Base-by-base conservation (phyloP, 257 asterid species). In the Petunia secreta region DNA sequence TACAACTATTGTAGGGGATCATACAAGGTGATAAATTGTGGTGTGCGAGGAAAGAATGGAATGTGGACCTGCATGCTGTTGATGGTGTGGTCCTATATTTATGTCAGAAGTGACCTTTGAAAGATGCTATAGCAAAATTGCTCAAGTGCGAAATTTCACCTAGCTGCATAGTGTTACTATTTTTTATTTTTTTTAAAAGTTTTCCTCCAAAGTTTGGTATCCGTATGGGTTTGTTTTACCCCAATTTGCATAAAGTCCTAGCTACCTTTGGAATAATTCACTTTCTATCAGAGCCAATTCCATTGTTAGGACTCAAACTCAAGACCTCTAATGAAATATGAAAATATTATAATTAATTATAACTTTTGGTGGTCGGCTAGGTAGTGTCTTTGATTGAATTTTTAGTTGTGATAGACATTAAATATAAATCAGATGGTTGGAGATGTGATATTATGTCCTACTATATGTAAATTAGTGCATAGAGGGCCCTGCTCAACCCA, bases 371-470 rank as follows among this genome's bases (percentile, higher is more conserved):
- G 25, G 25, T 25, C 25, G 25, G 48, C 10, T 64, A 13, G 71
- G 48, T n/a, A n/a, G 75, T 41, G 38, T 8, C 2, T 68, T 55
- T 16, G 77, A 69, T 69, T 69, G 77, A 25, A 48, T 25, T 46
- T 71, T 48, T 71, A 10, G 25, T 71, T 48, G 48, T 46, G 77
- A 71, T 71, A 25, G 43, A n/a, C 34, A 5, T 16, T 4, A 8
- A 44, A 68, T 8, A 48, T 71, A 10, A 71, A 25, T 25, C 43
- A 71, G 76, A 69, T 46, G 76, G 77, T 48, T 71, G 77, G 77
- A 71, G 60, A 71, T 71, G 77, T 71, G 77, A 71, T 48, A 48
- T 43, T 44, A 48, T 48, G 58, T 16, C 75, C 8, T 3, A 68
- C 8, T 3, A 68, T 67, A 43, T 25, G 77, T 46, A 69, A 69